Percentiles rank a stretch among this genome's conserved stretches.
These are phyloP conservation scores for Podospora australis DNA, from an alignment of 495 filamentous ascomycete species.

Conservation along the genomic window DNA sequence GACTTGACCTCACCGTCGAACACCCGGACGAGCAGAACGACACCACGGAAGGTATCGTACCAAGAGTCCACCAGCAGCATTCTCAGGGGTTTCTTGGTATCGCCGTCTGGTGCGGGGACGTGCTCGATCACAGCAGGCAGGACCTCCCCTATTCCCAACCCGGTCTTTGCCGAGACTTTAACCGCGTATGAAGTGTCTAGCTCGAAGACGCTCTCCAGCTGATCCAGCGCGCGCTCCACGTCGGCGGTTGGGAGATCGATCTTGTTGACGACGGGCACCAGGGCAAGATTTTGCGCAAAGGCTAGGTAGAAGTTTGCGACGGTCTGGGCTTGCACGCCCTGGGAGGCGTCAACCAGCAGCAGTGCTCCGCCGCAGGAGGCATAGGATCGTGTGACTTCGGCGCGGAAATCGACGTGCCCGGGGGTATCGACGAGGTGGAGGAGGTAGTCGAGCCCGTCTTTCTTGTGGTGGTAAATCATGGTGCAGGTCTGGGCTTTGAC, in stretches of 20 bases:
- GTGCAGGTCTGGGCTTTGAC: constrained; percentile 98
- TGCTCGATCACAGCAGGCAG: constrained; percentile 79
- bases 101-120: constrained; percentile 75
- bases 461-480: constrained; percentile 78
- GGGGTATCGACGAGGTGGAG: constrained; percentile 95
- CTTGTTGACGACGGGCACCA: constrained; percentile 95
- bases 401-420: constrained; percentile 95
- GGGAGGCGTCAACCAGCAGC: constrained; percentile 86
- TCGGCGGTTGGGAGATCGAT: constrained; percentile 87
- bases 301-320: constrained; percentile 98
- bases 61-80: constrained; percentile 93
- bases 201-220: constrained; percentile 81
- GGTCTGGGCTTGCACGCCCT: constrained; percentile 89
- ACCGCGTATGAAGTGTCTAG: constrained; percentile 76
- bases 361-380: constrained; percentile 91
- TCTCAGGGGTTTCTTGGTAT: constrained; percentile 60
- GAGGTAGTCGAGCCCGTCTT: constrained; percentile 76
- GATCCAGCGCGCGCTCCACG: constrained; percentile 72
- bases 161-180: constrained; percentile 88
- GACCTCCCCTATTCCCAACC: constrained; percentile 71
- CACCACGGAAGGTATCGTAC: constrained; percentile 93
- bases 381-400: constrained; percentile 91
- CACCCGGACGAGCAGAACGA: constrained; percentile 83
- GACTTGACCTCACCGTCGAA: constrained; percentile 82
- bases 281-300: constrained; percentile 78